These are phyloP conservation scores for Leishmania martiniquensis DNA, from an alignment of 208 protist species.

Conservation along the genomic window DNA sequence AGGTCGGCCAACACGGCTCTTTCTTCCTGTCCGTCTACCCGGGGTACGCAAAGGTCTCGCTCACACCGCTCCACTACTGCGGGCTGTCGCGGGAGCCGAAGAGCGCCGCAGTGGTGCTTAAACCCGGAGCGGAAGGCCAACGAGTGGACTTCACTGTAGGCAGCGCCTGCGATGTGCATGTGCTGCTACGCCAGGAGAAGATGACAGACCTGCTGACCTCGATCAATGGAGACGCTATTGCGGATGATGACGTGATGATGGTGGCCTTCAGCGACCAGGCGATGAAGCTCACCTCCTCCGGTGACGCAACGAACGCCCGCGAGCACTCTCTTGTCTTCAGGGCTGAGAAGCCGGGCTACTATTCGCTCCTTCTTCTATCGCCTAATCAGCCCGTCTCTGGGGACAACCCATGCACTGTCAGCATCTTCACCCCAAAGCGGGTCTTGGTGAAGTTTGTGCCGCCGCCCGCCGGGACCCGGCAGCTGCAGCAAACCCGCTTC, in stretches of 20 bases:
- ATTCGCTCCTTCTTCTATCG: conserved; percentile 58
- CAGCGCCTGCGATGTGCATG: conserved; percentile 69
- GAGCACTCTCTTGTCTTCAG: conserved; percentile 82
- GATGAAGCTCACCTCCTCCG: conserved; percentile 52
- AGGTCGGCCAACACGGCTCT: conserved; percentile 51
- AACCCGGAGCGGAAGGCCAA: conserved; percentile 40
- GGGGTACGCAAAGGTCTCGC: conserved; percentile 67
- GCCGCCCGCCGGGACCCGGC: conserved; percentile 41
- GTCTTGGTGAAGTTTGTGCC: conserved; percentile 62
- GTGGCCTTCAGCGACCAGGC: conserved; percentile 66
- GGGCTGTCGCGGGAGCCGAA: conserved; percentile 63
- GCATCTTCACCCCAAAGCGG: conserved; percentile 68
- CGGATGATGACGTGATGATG: conserved; percentile 68
- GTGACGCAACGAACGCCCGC: conserved; percentile 74
- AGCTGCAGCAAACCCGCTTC: conserved; percentile 50
- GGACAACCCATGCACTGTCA: conserved; percentile 60
- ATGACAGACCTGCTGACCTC: conserved; percentile 27
- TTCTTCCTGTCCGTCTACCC: conserved; percentile 87
- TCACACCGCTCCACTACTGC: conserved; percentile 73
- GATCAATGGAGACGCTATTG: conserved; percentile 59
- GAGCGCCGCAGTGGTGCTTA: conserved; percentile 43
- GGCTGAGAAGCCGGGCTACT: conserved; percentile 50
- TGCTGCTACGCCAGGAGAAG: conserved; percentile 80
- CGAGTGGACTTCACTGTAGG: conserved; percentile 73
- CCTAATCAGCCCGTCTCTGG: conserved; percentile 47